Base-by-base conservation (phyloP, 495 filamentous ascomycete species). In the Penicillium cinerascens region DNA sequence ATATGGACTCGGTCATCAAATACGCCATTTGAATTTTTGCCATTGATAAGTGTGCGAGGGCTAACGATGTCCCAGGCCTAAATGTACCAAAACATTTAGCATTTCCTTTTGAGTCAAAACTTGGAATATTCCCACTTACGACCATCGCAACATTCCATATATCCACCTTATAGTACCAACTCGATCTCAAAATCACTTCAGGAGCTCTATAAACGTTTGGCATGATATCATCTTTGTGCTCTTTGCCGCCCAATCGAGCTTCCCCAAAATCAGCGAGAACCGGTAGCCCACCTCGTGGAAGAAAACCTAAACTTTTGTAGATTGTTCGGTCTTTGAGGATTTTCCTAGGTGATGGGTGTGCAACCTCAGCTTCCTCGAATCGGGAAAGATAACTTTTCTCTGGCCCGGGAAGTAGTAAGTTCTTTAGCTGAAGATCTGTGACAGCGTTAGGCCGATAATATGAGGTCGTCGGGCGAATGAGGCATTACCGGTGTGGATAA, bases 121-220 rank as follows among this genome's bases (percentile, higher is more conserved):
- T 42, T 33, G n/a, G 29, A 9, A 42, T 33, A 17, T 36, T 15
- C 44, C 29, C 27, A 47, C 66, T 51, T 62, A 79, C 72, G 70
- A 78, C 61, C 52, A 74, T 68, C 2, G 71, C 76, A n/a, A 70
- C 47, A 51, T 59, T 63, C 73, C 73, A 76, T 38, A 76, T 70
- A 48, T 76, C 70, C 40, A 75, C 58, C 45, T 68, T 70, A 27
- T 48, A 64, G 52, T 65, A 55, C 73, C 73, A 76, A 22, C 36
- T 56, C 54, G 69, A 70, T 25, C 56, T 49, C 46, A 75, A 41
- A 38, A 73, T 68, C 4, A 75, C 56, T 58, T 78, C 72, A 10
- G 72, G 73, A 23, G 69, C 68, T 25, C 69, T 57, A 52, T 76
- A 76, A n/a, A 70, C 40, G 39, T 63, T 56, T 22, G 69, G 70